Evolutionary conservation across 495 filamentous ascomycete genomes (phyloP), one percentile per base, ranked within the genome.

Genomic region (Bryoglossum gracile): DNA sequence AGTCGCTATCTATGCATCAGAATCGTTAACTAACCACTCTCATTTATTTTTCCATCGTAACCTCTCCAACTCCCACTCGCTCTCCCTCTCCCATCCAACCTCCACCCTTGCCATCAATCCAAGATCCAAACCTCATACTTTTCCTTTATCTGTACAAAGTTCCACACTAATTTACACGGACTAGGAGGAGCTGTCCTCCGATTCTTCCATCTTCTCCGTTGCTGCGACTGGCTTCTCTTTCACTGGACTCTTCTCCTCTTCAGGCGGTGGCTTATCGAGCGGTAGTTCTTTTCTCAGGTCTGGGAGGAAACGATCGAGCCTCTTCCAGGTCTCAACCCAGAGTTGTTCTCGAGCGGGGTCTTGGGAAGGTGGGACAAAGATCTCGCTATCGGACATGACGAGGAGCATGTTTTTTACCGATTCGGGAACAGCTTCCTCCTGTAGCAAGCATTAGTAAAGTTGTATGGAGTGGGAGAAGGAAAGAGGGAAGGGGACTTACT

Each of bases 371-470:
- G 85, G 76, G 0, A 87, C 81, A 5, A 99, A 77, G 55, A 87
- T 90, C 23, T 87, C 90, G 32, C 83, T 88, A 61, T 80, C 89
- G 2, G 87, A 80, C 92, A 99, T 97, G 55, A 99, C 91, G 11
- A 97, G 74, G 11, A 99, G 72, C 43, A 97, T 88, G 53, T 99
- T 99, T 67, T 97, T 99, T 51, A 99, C 68, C 56, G 84, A 89
- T 62, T 99, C 94, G 3, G 89, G 87, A 3, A 99, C 87, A 23
- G 92, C 90, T 71, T 97, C 91, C 66, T 94, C 88, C 84, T 91
- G 54, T 46, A 18, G 63, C 57, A 65, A 58, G 46, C 13, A 8
- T 37, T 6, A 8, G 8, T 8, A 25, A 37, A 10, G 37, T 24
- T 22, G 43, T 10, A 9, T 18, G 25, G 32, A n/a, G 11, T 23